A percentile compares a stretch with the other conserved stretches of the same genome.
phyloP scores from a whole-genome alignment of 2,329 filamentous ascomycete genomes.

The Sphaerulina musiva region DNA sequence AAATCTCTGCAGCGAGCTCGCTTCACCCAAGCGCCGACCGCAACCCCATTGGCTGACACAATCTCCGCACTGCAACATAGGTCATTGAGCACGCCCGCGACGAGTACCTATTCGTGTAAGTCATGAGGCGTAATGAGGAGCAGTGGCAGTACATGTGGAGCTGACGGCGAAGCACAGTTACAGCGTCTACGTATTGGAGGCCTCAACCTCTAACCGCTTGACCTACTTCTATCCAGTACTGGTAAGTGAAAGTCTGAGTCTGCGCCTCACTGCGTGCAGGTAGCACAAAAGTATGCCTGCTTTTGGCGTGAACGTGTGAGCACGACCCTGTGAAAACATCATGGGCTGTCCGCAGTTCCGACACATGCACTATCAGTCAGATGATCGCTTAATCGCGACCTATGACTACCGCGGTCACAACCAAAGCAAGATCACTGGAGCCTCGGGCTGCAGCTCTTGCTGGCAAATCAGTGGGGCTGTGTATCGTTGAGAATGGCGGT shows the following conservation, averaged over 20 bases:
- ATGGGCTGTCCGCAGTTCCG: not conserved
- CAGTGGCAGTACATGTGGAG: conserved; percentile 34
- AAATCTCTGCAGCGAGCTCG: conserved; percentile 1
- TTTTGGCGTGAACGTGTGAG: not conserved
- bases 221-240: conserved; percentile 16
- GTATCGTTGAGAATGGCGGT: conserved; percentile 19
- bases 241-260: conserved; percentile 7
- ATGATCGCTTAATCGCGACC: conserved; percentile 4
- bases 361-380: conserved; percentile 12
- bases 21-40: conserved; percentile 22
- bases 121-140: conserved; percentile 47
- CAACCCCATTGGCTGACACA: conserved; percentile 31
- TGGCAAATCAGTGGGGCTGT: conserved; percentile 17
- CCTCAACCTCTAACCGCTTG: conserved; percentile 15
- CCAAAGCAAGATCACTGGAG: conserved; percentile 1
- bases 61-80: conserved; percentile 33
- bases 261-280: not conserved
- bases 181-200: conserved; percentile 50
- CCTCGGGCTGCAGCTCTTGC: not conserved
- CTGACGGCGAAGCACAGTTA: conserved; percentile 37
- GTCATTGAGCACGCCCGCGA: conserved; percentile 59
- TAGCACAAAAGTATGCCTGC: not conserved
- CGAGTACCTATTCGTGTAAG: conserved; percentile 72
- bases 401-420: not conserved
- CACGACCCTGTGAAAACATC: not conserved